A percentile compares a stretch with the other conserved stretches of the same genome.
These are phyloP conservation scores for Diacronema lutheri DNA, from an alignment of 78 protist genomes.

Conservation along the genomic window DNA sequence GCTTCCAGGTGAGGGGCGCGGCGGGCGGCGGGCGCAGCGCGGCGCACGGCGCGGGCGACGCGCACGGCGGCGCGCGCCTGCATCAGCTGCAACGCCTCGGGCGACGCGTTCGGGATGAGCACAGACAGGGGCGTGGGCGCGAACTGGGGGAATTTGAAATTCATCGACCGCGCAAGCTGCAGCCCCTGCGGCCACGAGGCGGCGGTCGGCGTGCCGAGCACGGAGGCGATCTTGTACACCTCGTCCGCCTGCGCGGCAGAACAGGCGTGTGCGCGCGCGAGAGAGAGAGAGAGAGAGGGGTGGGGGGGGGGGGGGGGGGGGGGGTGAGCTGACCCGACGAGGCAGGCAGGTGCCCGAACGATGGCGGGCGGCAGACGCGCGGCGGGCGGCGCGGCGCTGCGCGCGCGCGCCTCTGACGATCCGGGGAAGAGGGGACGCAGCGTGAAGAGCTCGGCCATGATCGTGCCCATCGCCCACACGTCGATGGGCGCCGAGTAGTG, in stretches of 20 bases:
- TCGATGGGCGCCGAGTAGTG: conserved; percentile 79
- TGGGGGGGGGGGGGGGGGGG: too few species aligned
- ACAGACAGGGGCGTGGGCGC: conserved; percentile 51
- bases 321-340: too few species aligned
- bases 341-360: too few species aligned
- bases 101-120: conserved; percentile 61
- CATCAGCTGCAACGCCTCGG: conserved; percentile 86
- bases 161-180: conserved; percentile 60
- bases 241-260: too few species aligned
- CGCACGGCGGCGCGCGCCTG: too few species aligned
- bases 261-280: too few species aligned
- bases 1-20: conserved; percentile 19
- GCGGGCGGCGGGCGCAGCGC: conserved; percentile 89
- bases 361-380: too few species aligned
- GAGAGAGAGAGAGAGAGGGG: too few species aligned
- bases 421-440: conserved; percentile 93
- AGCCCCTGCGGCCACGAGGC: conserved; percentile 76
- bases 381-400: too few species aligned
- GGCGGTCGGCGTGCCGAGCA: conserved; percentile 85
- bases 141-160: conserved; percentile 74
- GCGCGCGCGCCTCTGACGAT: conserved; percentile 77
- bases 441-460: conserved; percentile 94
- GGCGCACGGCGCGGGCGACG: conserved; percentile 73
- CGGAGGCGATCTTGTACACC: conserved; percentile 73
- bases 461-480: conserved; percentile 87